Percentiles rank a stretch among this genome's conserved stretches.
Evolutionary conservation across 2,329 filamentous ascomycete genomes (phyloP).

Genomic region (Hypoxylon sp.): DNA sequence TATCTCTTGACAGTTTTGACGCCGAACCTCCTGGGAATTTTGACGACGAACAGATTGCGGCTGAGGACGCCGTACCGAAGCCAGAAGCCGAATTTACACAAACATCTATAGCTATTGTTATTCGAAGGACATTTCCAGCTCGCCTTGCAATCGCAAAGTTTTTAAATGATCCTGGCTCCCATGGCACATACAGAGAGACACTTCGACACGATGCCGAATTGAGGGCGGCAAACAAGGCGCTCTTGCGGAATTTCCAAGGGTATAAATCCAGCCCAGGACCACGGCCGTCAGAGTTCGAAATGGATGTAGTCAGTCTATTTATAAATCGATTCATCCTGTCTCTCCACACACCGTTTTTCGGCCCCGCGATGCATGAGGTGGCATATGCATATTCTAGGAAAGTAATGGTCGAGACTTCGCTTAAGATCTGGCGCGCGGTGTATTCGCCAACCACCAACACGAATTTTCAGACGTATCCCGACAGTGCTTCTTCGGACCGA

Average conservation of each 20-base stretch:
- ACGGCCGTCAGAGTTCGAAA: conserved; percentile 56
- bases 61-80: conserved; percentile 51
- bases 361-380: conserved; percentile 57
- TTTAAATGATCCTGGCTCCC: conserved; percentile 59
- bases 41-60: conserved; percentile 64
- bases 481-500: conserved; percentile 13
- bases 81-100: conserved; percentile 59
- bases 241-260: conserved; percentile 56
- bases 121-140: conserved; percentile 59
- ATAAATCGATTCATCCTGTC: conserved; percentile 68
- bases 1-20: conserved; percentile 64
- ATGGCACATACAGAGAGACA: conserved; percentile 59
- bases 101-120: conserved; percentile 58
- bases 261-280: conserved; percentile 34
- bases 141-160: conserved; percentile 60
- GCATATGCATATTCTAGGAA: conserved; percentile 65
- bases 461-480: conserved; percentile 15
- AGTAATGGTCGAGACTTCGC: conserved; percentile 62
- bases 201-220: conserved; percentile 61
- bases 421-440: conserved; percentile 63
- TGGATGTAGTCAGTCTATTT: conserved; percentile 63
- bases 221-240: conserved; percentile 58
- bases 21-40: conserved; percentile 65
- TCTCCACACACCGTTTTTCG: conserved; percentile 68
- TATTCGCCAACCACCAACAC: conserved; percentile 49